These are phyloP conservation scores for Cystobasidium onofrii DNA, from an alignment of 768 basidiomycete species.

Conservation along the genomic window DNA sequence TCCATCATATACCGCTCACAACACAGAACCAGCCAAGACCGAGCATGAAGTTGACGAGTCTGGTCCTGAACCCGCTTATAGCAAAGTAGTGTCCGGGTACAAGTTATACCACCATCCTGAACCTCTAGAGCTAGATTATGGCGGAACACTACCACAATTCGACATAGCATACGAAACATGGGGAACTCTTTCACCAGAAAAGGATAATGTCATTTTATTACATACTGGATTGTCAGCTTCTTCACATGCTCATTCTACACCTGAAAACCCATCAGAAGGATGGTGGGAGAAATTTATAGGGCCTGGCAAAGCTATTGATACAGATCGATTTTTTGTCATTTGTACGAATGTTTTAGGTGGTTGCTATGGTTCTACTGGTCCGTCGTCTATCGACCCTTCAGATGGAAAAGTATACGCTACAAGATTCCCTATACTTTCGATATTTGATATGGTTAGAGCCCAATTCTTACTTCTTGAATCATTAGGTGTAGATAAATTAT, in stretches of 20 bases:
- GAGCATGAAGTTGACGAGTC: conserved; percentile 21
- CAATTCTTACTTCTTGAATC: conserved; percentile 80
- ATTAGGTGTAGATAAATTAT: conserved; percentile 71
- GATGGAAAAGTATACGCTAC: conserved; percentile 62
- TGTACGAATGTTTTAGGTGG: conserved; percentile 96
- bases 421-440: conserved; percentile 76
- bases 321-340: conserved; percentile 79
- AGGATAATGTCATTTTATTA: conserved; percentile 83
- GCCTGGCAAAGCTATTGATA: conserved; percentile 86
- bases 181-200: conserved; percentile 70
- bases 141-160: conserved; percentile 58
- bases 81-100: conserved; percentile 49
- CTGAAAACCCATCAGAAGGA: conserved; percentile 66
- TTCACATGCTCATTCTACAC: conserved; percentile 81
- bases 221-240: conserved; percentile 95
- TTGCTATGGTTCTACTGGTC: conserved; percentile 95
- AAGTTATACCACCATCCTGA: conserved; percentile 56
- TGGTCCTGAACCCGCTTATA: conserved; percentile 33
- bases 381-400: conserved; percentile 66
- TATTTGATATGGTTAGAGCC: conserved; percentile 95
- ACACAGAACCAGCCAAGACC: conserved; percentile 20
- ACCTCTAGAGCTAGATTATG: conserved; percentile 62
- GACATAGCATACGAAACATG: conserved; percentile 96
- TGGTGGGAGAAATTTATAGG: conserved; percentile 99
- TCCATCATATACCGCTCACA: not conserved